These are phyloP conservation scores for Hyaloscypha hepaticicola DNA, from an alignment of 495 filamentous ascomycete species.

Conservation along the genomic window DNA sequence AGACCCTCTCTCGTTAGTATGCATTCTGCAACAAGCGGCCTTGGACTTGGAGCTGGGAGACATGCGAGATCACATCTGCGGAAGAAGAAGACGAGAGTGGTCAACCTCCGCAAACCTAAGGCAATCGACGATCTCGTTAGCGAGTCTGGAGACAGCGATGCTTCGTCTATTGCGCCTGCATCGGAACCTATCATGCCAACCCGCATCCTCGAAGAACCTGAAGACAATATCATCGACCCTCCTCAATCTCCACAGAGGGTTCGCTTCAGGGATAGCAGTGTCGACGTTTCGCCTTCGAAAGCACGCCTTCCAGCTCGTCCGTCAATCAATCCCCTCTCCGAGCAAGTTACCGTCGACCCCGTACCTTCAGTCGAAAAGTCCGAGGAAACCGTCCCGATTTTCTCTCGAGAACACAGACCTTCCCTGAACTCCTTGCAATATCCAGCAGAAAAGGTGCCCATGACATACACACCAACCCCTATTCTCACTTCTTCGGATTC, in stretches of 20 bases:
- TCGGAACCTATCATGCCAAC: conserved; percentile 45
- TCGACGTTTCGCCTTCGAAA: conserved; percentile 28
- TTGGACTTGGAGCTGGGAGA: conserved; percentile 62
- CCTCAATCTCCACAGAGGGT: conserved; percentile 42
- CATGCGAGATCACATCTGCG: conserved; percentile 64
- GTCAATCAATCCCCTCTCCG: conserved; percentile 14
- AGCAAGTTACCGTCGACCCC: conserved; percentile 17
- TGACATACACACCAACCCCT: conserved; percentile 15
- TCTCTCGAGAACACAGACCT: conserved; percentile 7
- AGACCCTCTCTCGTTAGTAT: conserved; percentile 47
- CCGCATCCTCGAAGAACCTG: conserved; percentile 46
- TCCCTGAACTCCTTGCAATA: conserved; percentile 26
- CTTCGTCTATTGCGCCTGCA: conserved; percentile 17
- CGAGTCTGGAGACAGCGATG: conserved; percentile 43
- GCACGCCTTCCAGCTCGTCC: conserved; percentile 10
- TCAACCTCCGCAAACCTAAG: conserved; percentile 69
- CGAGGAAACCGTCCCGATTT: conserved; percentile 6
- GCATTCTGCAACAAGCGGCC: conserved; percentile 54
- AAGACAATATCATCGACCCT: conserved; percentile 54
- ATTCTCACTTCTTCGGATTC: neutral
- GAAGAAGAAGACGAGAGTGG: conserved; percentile 89
- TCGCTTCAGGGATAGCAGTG: conserved; percentile 37
- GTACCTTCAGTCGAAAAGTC: neutral
- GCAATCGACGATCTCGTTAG: conserved; percentile 35
- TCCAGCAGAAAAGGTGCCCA: conserved; percentile 22